phyloP scores from a whole-genome alignment of 2,329 filamentous ascomycete genomes.

The Fusarium praegraminearum region DNA sequence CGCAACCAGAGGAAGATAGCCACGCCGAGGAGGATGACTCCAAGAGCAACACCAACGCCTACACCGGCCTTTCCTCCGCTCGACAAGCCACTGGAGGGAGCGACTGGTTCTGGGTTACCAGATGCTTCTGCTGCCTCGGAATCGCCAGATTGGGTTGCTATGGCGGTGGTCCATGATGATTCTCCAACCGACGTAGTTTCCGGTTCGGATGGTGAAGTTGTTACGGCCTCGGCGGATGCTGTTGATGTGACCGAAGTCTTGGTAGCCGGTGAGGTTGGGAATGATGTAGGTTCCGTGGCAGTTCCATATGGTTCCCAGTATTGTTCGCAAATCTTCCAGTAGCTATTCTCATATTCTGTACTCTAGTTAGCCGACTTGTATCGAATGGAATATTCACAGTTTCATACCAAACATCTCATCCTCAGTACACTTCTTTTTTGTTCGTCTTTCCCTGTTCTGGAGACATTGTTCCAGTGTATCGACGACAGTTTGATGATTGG shows the following conservation, averaged over 20 bases:
- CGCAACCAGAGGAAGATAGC: conserved; percentile 40
- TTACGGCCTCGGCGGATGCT: not conserved
- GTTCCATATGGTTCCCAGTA: conserved; percentile 46
- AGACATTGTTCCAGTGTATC: conserved; percentile 43
- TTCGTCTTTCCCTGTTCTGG: conserved; percentile 30
- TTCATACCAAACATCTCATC: conserved; percentile 43
- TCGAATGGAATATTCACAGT: rapidly evolving
- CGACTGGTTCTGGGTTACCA: not conserved
- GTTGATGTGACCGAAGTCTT: not conserved
- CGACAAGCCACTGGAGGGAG: conserved; percentile 6
- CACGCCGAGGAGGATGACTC: conserved; percentile 27
- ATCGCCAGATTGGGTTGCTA: conserved; percentile 6
- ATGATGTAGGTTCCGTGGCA: conserved; percentile 37
- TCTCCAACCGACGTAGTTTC: not conserved
- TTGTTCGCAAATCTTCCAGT: conserved; percentile 47
- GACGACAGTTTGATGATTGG: conserved; percentile 44
- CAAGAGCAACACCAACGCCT: conserved; percentile 34
- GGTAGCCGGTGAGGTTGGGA: conserved; percentile 14
- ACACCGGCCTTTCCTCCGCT: conserved; percentile 40
- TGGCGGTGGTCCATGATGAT: conserved; percentile 2
- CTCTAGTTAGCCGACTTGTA: not conserved
- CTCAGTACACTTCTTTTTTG: conserved; percentile 34
- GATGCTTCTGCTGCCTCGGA: conserved; percentile 13
- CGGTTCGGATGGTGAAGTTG: not conserved
- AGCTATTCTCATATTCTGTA: conserved; percentile 45